Conservation (phyloP, 768 basidiomycete genomes). For the Hypholoma sublateritium region DNA sequence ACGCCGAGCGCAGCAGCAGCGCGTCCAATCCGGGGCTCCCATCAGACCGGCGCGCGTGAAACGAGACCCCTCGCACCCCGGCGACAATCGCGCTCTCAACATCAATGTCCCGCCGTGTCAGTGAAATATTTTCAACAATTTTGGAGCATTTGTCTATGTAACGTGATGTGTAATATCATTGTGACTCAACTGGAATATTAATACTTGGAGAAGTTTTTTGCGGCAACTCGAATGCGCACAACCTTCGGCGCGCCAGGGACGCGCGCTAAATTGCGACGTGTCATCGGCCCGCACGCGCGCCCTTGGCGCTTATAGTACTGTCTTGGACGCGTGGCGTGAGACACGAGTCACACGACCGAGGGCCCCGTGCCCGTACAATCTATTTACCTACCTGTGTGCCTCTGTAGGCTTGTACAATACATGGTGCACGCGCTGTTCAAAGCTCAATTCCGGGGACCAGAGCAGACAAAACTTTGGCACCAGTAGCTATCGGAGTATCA, state of each 20-base stretch:
- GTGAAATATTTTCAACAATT: neutral
- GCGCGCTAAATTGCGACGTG: neutral
- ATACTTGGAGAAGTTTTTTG: neutral
- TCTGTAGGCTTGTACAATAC: no score
- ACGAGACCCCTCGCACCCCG: neutral
- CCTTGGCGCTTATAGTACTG: neutral
- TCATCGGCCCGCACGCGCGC: neutral
- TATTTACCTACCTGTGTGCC: conserved; percentile 13
- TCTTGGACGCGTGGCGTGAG: neutral
- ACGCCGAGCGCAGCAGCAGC: neutral
- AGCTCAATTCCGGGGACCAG: no score
- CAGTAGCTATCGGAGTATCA: no score
- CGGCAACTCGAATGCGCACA: neutral
- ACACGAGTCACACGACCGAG: neutral
- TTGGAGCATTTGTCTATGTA: neutral
- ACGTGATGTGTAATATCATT: neutral
- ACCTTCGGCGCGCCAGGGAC: neutral
- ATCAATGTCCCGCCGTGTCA: neutral
- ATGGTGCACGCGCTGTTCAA: no score
- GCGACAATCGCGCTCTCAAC: neutral
- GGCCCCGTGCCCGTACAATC: neutral
- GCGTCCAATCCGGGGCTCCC: neutral
- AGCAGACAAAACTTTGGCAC: no score
- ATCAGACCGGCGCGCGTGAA: neutral
- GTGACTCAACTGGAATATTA: neutral